A percentile compares a stretch with the other conserved stretches of the same genome.
Evolutionary conservation across 2,329 filamentous ascomycete genomes (phyloP).

Genomic region (Clathrospora elynae): DNA sequence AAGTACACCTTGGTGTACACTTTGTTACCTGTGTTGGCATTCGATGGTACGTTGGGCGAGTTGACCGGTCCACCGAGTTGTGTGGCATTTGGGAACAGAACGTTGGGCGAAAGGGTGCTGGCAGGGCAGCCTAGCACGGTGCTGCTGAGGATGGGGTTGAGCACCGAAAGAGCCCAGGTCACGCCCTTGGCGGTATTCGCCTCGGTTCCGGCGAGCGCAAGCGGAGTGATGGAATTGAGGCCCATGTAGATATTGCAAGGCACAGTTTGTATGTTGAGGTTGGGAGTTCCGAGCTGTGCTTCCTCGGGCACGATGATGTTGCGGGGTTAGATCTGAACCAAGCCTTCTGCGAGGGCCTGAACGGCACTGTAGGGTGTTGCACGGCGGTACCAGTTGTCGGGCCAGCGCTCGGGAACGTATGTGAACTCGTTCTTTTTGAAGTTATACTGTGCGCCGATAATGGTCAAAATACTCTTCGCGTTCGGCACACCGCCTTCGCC

Average conservation of each 20-base stretch:
- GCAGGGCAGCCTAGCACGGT: slow-evolving; percentile 44
- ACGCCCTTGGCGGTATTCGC: slow-evolving; percentile 27
- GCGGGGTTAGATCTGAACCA: slow-evolving; percentile 41
- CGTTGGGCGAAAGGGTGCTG: slow-evolving; percentile 33
- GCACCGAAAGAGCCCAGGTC: slow-evolving; percentile 40
- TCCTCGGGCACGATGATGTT: slow-evolving; percentile 39
- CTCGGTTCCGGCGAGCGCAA: slow-evolving; percentile 32
- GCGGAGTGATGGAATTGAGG: slow-evolving; percentile 45
- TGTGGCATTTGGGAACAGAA: slow-evolving; percentile 36
- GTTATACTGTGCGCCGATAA: slow-evolving; percentile 56
- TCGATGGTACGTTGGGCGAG: slow-evolving; percentile 27
- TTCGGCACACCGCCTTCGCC: slow-evolving; percentile 44
- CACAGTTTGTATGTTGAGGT: slow-evolving; percentile 37
- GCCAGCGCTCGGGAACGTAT: slow-evolving; percentile 57
- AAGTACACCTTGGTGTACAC: slow-evolving; percentile 47
- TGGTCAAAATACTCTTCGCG: slow-evolving; percentile 47
- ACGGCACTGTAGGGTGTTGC: slow-evolving; percentile 55
- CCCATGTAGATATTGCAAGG: slow-evolving; percentile 46
- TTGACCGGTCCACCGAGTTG: slow-evolving; percentile 38
- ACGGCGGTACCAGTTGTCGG: slow-evolving; percentile 59
- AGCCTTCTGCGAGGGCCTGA: slow-evolving; percentile 40
- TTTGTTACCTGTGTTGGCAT: slow-evolving; percentile 42
- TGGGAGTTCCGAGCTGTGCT: slow-evolving; percentile 40
- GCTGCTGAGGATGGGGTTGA: slow-evolving; percentile 33
- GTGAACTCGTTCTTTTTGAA: slow-evolving; percentile 52